A percentile compares a stretch with the other conserved stretches of the same genome.
Evolutionary conservation across 2,329 filamentous ascomycete species (phyloP).

Genomic region (Ceratocystis harringtonii): DNA sequence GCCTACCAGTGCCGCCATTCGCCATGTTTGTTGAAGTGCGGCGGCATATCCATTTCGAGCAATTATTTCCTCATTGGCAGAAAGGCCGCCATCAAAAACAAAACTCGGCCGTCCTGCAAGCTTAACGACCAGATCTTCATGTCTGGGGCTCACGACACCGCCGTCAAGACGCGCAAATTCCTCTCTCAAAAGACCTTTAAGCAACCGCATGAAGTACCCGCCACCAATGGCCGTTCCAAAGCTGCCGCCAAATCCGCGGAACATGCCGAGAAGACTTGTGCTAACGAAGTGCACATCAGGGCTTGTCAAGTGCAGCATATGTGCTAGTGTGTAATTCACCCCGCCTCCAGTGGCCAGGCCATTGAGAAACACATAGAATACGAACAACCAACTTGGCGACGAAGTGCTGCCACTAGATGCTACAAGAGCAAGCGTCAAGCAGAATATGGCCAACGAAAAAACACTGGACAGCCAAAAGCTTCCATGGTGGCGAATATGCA

Average conservation of each 20-base stretch:
- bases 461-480: conserved; percentile 57
- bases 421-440: conserved; percentile 41
- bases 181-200: conserved; percentile 38
- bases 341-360: conserved; percentile 57
- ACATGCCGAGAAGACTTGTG: conserved; percentile 61
- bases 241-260: conserved; percentile 65
- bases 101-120: conserved; percentile 38
- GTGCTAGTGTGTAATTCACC: conserved; percentile 69
- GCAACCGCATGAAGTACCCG: conserved; percentile 52
- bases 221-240: conserved; percentile 71
- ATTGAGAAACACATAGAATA: conserved; percentile 50
- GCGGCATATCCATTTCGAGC: conserved; percentile 35
- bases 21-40: conserved; percentile 33
- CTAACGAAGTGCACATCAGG: conserved; percentile 57
- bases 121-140: conserved; percentile 29
- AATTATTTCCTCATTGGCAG: conserved; percentile 28
- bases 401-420: conserved; percentile 38
- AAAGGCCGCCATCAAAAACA: conserved; percentile 32
- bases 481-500: conserved; percentile 59
- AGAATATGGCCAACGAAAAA: conserved; percentile 46
- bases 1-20: conserved; percentile 31
- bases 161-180: conserved; percentile 40
- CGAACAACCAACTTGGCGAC: conserved; percentile 37
- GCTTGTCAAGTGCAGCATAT: conserved; percentile 57
- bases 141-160: conserved; percentile 23